Percentiles rank a stretch among this genome's conserved stretches.
Conservation (phyloP, 371 early-diverging fungal species). For the Paraphysoderma sedebokerense region DNA sequence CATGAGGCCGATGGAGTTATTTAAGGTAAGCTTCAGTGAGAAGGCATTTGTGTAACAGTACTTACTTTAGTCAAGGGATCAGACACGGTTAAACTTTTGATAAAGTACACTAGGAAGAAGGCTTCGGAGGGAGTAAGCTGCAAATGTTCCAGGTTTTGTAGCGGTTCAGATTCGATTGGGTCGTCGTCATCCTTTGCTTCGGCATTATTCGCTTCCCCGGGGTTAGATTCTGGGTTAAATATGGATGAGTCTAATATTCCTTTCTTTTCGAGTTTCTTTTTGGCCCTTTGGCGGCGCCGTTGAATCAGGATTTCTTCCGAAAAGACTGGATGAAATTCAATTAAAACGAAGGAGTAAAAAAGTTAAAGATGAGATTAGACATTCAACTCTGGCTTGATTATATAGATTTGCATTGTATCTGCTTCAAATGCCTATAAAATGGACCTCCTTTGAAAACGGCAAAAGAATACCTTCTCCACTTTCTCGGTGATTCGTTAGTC, state of each 20-base stretch:
- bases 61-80: no score
- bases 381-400: no score
- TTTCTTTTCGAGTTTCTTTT: slow-evolving; percentile 7
- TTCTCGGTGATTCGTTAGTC: no score
- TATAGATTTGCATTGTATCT: no score
- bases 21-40: no score
- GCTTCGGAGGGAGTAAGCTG: slow-evolving; percentile 45
- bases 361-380: not conserved
- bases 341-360: not conserved
- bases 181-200: slow-evolving; percentile 3
- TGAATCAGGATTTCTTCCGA: slow-evolving; percentile 28
- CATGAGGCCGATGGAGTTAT: no score
- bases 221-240: no score
- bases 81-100: no score
- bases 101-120: slow-evolving; percentile 39
- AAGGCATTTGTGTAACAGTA: no score
- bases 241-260: not conserved
- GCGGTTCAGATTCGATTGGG: not conserved
- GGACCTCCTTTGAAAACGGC: no score
- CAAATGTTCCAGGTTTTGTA: slow-evolving; percentile 27
- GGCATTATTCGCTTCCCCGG: not conserved
- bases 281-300: slow-evolving; percentile 23
- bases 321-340: slow-evolving; percentile 1
- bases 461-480: no score
- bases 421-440: no score